Conservation (phyloP, 371 early-diverging fungal genomes). For the Rhizomucor pusillus region DNA sequence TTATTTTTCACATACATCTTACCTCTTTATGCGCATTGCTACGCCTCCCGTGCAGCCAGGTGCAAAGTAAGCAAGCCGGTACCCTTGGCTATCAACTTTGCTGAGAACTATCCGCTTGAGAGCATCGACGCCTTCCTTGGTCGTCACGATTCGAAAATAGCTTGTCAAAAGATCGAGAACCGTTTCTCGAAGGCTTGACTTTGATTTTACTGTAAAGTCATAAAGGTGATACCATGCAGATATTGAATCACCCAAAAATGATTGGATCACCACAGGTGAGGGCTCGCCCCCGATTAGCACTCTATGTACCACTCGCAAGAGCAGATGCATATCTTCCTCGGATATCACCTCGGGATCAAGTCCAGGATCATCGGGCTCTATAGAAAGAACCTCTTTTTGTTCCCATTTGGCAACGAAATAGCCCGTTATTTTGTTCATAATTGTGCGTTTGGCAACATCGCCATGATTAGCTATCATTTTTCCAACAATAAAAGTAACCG, state of each 20-base stretch:
- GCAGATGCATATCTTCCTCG: constrained; percentile 36
- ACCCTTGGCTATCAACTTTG: constrained; percentile 39
- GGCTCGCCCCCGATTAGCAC: constrained; percentile 68
- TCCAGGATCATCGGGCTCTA: background rate
- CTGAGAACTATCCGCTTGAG: constrained; percentile 55
- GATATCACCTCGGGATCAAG: constrained; percentile 25
- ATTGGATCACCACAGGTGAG: constrained; percentile 53
- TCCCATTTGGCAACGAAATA: constrained; percentile 36
- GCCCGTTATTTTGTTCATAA: constrained; percentile 50
- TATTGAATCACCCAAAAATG: constrained; percentile 47
- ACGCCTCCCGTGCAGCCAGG: constrained; percentile 57
- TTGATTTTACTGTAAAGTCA: constrained; percentile 51
- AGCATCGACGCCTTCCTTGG: constrained; percentile 45
- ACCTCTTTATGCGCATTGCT: constrained; percentile 44
- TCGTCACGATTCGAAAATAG: constrained; percentile 53
- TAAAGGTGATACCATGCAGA: constrained; percentile 62
- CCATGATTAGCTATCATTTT: constrained; percentile 52
- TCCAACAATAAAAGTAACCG: constrained; percentile 56
- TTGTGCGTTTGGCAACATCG: constrained; percentile 41
- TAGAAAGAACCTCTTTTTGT: constrained; percentile 5
- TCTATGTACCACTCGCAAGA: constrained; percentile 47
- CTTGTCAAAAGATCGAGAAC: constrained; percentile 49
- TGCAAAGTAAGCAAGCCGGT: constrained; percentile 56
- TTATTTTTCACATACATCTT: background rate
- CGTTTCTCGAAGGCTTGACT: constrained; percentile 47